A percentile compares a stretch with the other conserved stretches of the same genome.
These are phyloP conservation scores for Acanthamoeba quina DNA, from an alignment of 208 protist genomes.

Conservation along the genomic window DNA sequence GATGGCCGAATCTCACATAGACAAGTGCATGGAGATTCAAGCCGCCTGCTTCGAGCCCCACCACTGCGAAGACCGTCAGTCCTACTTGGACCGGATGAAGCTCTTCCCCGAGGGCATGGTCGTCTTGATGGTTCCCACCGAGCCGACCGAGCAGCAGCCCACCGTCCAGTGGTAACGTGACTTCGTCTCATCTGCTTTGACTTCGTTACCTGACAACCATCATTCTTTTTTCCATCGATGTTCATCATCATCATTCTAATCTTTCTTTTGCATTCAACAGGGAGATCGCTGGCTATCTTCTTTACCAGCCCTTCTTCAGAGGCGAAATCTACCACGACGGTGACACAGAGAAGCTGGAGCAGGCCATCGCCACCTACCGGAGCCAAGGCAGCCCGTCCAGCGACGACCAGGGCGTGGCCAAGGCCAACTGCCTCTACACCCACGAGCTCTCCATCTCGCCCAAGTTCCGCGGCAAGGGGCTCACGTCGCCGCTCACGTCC, in stretches of 20 bases:
- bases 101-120: slow-evolving; percentile 50
- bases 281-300: slow-evolving; percentile 72
- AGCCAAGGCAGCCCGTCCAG: background rate
- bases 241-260: background rate
- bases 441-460: slow-evolving; percentile 61
- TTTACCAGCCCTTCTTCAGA: slow-evolving; percentile 59
- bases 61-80: slow-evolving; percentile 49
- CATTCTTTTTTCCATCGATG: background rate
- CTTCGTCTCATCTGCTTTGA: background rate
- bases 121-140: slow-evolving; percentile 55
- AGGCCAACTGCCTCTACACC: slow-evolving; percentile 63
- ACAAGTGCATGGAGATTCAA: slow-evolving; percentile 57
- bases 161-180: slow-evolving; percentile 26
- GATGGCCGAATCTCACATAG: slow-evolving; percentile 61
- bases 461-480: slow-evolving; percentile 54
- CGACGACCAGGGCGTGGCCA: background rate
- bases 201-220: background rate
- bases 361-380: slow-evolving; percentile 31
- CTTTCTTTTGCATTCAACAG: background rate
- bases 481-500: slow-evolving; percentile 42
- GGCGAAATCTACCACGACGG: slow-evolving; percentile 55
- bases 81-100: slow-evolving; percentile 48
- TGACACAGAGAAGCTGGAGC: slow-evolving; percentile 31
- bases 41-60: slow-evolving; percentile 49
- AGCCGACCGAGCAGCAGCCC: slow-evolving; percentile 31